Conservation (phyloP, 179 eudicot genomes). For the Sideroxylon spinosum region DNA sequence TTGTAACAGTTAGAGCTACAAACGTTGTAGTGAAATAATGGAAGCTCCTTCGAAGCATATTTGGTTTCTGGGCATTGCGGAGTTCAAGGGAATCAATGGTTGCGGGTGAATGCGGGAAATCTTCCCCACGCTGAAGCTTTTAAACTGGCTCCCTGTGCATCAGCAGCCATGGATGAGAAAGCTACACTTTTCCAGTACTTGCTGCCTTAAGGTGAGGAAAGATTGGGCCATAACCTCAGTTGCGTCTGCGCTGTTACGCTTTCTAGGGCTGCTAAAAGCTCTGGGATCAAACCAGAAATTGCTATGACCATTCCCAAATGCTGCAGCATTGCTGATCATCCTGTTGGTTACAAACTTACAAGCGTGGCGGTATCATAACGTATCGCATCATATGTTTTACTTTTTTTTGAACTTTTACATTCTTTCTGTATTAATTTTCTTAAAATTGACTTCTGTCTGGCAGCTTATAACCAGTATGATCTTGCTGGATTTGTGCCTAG, state of each 20-base stretch:
- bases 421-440: not conserved
- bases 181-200: conserved; percentile 32
- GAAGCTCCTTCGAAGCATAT: conserved; percentile 26
- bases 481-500: not conserved
- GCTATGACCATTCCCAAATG: conserved; percentile 59
- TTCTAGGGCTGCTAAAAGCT: conserved; percentile 45
- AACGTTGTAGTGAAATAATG: conserved; percentile 8
- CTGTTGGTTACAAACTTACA: conserved; percentile 42
- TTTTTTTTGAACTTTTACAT: not conserved
- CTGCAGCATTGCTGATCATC: conserved; percentile 55
- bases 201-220: conserved; percentile 45
- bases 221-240: conserved; percentile 45
- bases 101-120: conserved; percentile 44
- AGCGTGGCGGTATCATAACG: conserved; percentile 44
- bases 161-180: conserved; percentile 38
- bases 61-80: conserved; percentile 16
- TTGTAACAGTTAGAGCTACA: not conserved
- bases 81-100: conserved; percentile 27
- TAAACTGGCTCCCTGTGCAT: conserved; percentile 48
- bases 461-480: conserved; percentile 40
- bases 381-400: not conserved
- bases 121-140: conserved; percentile 46
- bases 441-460: conserved; percentile 15
- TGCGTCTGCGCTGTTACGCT: conserved; percentile 74
- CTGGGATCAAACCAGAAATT: conserved; percentile 52